Conservation (phyloP, 2,329 filamentous ascomycete species). For the Hypoxylon rubiginosum region DNA sequence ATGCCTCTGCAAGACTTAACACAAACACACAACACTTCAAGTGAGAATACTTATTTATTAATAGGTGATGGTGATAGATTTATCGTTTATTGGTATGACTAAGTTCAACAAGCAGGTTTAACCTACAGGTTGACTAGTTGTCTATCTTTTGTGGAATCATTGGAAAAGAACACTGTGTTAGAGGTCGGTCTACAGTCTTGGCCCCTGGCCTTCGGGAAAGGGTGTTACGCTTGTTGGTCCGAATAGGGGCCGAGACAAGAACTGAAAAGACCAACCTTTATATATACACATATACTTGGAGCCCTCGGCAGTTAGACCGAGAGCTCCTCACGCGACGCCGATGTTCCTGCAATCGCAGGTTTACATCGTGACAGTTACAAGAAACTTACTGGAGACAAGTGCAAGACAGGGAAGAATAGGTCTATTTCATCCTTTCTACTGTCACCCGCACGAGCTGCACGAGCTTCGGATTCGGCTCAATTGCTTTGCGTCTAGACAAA, state of each 20-base stretch:
- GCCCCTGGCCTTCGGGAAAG: background rate
- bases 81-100: constrained; percentile 5
- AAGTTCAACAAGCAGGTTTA: constrained; percentile 1
- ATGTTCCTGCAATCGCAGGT: background rate
- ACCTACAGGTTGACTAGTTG: background rate
- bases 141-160: background rate
- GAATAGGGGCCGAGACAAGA: background rate
- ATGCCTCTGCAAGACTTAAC: constrained; percentile 5
- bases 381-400: background rate
- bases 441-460: background rate
- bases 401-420: background rate
- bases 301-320: background rate
- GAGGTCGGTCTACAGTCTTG: background rate
- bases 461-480: background rate
- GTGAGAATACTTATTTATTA: background rate
- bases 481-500: constrained; percentile 24
- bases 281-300: background rate
- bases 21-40: background rate
- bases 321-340: background rate
- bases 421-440: background rate
- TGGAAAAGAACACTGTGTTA: background rate
- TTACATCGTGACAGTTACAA: background rate
- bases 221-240: background rate
- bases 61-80: background rate
- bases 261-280: background rate